Evolutionary conservation across 306 rosid genomes (phyloP).

Genomic region (Citrullus amarus): DNA sequence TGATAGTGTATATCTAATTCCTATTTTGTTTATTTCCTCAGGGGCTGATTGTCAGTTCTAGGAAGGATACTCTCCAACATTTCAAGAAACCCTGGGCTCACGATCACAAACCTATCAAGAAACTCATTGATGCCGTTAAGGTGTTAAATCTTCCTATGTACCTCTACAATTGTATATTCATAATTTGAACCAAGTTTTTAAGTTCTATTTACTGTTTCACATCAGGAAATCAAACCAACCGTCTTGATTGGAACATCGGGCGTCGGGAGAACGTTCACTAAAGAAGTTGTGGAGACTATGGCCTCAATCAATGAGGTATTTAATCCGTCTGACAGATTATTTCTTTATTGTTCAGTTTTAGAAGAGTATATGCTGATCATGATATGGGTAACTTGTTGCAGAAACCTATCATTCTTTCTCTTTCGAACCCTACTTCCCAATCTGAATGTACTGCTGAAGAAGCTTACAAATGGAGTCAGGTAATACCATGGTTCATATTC

Average conservation of each 20-base stretch:
- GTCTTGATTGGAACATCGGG: conserved; percentile 18
- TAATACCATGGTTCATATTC: neutral
- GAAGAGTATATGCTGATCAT: neutral
- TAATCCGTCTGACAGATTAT: neutral
- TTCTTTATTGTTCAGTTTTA: neutral
- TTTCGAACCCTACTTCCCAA: conserved; percentile 60
- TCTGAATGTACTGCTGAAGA: conserved; percentile 60
- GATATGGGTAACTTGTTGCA: conserved; percentile 11
- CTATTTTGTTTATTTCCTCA: neutral
- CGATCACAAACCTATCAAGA: conserved; percentile 11
- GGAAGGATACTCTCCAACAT: conserved; percentile 17
- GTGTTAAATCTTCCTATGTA: neutral
- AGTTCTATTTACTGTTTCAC: neutral
- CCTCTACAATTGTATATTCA: neutral
- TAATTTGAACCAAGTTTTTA: neutral
- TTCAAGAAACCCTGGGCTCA: conserved; percentile 23
- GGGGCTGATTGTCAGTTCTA: conserved; percentile 16
- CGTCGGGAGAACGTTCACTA: conserved; percentile 12
- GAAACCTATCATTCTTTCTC: conserved; percentile 49
- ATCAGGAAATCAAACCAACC: conserved; percentile 15
- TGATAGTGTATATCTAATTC: neutral
- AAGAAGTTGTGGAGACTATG: conserved; percentile 17
- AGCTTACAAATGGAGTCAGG: conserved; percentile 52
- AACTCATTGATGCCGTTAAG: conserved; percentile 16
- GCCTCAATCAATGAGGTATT: conserved; percentile 46